Conservation (phyloP, 2,329 filamentous ascomycete species). For the Penicillium sclerotiorum region DNA sequence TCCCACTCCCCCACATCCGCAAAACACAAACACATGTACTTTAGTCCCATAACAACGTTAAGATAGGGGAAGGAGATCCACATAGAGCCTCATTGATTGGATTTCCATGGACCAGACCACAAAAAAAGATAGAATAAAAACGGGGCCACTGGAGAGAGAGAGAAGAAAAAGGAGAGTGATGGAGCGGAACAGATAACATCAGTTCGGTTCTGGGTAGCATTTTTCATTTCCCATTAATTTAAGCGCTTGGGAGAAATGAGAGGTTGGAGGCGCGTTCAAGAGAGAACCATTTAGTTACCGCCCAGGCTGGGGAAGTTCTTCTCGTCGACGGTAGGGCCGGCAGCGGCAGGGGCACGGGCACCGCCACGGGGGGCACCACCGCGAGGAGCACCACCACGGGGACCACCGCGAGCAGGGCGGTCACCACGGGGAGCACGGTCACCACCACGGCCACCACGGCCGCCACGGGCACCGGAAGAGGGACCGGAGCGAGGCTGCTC, state of each 20-base stretch:
- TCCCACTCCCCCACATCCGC: neutral
- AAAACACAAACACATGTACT: neutral
- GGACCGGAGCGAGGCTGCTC: slow-evolving; percentile 63
- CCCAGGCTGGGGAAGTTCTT: slow-evolving; percentile 52
- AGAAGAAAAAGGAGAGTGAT: neutral
- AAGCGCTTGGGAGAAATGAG: slow-evolving; percentile 5
- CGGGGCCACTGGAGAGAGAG: neutral
- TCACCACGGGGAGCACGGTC: slow-evolving; percentile 49
- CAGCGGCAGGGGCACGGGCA: slow-evolving; percentile 32
- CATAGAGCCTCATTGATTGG: slow-evolving; percentile 3
- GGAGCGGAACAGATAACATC: slow-evolving; percentile 2
- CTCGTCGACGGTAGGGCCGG: slow-evolving; percentile 45
- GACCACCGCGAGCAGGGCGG: slow-evolving; percentile 41
- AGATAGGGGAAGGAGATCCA: slow-evolving; percentile 2
- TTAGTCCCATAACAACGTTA: neutral
- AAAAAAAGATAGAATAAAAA: slow-evolving; percentile 1
- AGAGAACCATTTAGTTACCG: slow-evolving; percentile 36
- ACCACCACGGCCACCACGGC: slow-evolving; percentile 26
- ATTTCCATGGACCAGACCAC: slow-evolving; percentile 11
- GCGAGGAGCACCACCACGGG: slow-evolving; percentile 44
- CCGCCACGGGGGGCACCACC: slow-evolving; percentile 35
- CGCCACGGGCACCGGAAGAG: slow-evolving; percentile 45
- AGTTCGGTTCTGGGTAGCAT: slow-evolving; percentile 7
- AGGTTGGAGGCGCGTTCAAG: neutral
- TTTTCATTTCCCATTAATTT: slow-evolving; percentile 3